phyloP scores from a whole-genome alignment of 2,329 filamentous ascomycete genomes.

The Fusarium sp. region DNA sequence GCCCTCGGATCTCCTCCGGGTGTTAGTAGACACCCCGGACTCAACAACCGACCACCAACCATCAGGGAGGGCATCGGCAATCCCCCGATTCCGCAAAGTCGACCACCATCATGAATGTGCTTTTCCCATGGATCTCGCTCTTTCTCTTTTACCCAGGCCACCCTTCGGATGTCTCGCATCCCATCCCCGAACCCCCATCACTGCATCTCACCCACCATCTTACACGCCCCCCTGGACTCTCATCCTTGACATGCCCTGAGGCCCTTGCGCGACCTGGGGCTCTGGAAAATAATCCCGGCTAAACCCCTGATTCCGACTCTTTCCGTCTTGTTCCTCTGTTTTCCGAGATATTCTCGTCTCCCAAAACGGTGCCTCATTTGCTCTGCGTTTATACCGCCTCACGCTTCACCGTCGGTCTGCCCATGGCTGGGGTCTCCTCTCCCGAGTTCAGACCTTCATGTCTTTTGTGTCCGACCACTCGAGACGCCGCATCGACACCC shows the following conservation, averaged over 20 bases:
- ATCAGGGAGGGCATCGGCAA: neutral
- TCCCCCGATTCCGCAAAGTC: slow-evolving; percentile 6
- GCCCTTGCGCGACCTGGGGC: neutral
- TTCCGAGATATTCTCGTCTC: slow-evolving; percentile 29
- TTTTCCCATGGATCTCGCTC: slow-evolving; percentile 20
- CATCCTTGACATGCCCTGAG: neutral
- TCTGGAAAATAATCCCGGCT: slow-evolving; percentile 6
- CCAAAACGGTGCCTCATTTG: slow-evolving; percentile 8
- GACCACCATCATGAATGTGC: slow-evolving; percentile 24
- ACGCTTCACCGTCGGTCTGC: slow-evolving; percentile 38
- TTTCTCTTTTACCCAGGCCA: slow-evolving; percentile 13
- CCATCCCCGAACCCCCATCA: slow-evolving; percentile 14
- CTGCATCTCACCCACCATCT: slow-evolving; percentile 13
- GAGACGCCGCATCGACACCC: slow-evolving; percentile 8
- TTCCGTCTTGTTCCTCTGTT: slow-evolving; percentile 25
- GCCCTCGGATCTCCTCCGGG: slow-evolving; percentile 28
- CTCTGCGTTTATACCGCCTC: slow-evolving; percentile 19
- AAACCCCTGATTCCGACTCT: slow-evolving; percentile 26
- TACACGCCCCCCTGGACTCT: slow-evolving; percentile 17
- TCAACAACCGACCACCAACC: slow-evolving; percentile 14
- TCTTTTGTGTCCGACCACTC: slow-evolving; percentile 20
- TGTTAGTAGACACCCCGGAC: slow-evolving; percentile 6
- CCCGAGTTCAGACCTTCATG: slow-evolving; percentile 12
- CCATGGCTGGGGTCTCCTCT: slow-evolving; percentile 17
- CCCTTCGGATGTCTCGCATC: slow-evolving; percentile 31